Evolutionary conservation across 768 basidiomycete genomes (phyloP), one percentile per base, ranked within the genome.

Genomic region (Macrocybe gigantea): DNA sequence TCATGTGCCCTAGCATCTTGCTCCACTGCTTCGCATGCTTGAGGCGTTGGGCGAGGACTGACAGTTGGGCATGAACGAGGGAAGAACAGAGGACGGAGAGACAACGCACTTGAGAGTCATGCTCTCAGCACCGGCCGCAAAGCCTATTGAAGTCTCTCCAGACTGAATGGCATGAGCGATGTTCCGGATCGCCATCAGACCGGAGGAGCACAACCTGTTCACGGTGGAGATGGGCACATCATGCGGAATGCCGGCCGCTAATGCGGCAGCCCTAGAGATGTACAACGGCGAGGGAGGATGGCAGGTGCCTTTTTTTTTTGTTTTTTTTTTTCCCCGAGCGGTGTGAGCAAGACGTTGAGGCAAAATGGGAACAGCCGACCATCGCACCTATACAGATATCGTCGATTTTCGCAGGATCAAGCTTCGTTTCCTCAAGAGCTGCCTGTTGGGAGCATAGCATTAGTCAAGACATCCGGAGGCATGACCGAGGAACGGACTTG

Each of bases 141-240:
- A 69, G 15, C 95, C 95, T 38, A 98, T 72, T 29, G 88, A 83
- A 29, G 85, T 83, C 59, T 97, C 91, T 15, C 88, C 87, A 6
- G 82, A 66, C 52, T 83, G 77, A 55, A 98, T 93, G 48, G 86
- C 78, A 63, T 95, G 86, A 12, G 93, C 92, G 43, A 98, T 88
- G 60, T 74, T 82, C 49, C 89, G 82, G 52, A 98, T 84, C n/a
- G 95, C 86, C 79, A 94, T 91, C 42, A 98, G 74, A 15, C 94
- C 93, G 0, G 93, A 94, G 2, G 93, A 89, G 66, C 95, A 99
- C 43, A 98, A 78, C 48, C 95, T 75, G 65, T 99, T 99, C 46
- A 97, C 82, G 8, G 88, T 86, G 14, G 88, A 88, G 52, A 97
- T 77, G n/a, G 94, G 87, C 10, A 92, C 84, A 53, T 83, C 71